A percentile compares a stretch with the other conserved stretches of the same genome.
phyloP scores from a whole-genome alignment of 2,329 filamentous ascomycete genomes.

The Cryphonectria japonica region DNA sequence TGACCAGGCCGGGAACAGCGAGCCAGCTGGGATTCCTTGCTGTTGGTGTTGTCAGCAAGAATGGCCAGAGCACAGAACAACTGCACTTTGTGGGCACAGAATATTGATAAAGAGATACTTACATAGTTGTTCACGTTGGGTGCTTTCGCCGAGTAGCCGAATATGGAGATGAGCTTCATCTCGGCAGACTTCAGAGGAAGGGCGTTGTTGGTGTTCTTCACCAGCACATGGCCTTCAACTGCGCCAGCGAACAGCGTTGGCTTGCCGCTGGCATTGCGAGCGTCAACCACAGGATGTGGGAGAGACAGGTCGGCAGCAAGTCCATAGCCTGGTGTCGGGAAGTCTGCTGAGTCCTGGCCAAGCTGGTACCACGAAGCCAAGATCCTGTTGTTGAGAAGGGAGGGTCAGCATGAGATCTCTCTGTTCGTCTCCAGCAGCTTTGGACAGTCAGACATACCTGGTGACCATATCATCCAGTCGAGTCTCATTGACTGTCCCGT shows the following conservation, averaged over 20 bases:
- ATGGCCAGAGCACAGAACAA: neutral
- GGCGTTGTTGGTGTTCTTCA: constrained; percentile 62
- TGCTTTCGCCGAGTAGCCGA: constrained; percentile 60
- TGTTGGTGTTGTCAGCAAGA: neutral
- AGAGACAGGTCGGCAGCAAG: constrained; percentile 53
- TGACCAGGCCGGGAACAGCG: constrained; percentile 39
- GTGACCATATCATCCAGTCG: constrained; percentile 61
- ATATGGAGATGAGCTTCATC: constrained; percentile 61
- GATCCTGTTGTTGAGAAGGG: constrained; percentile 33
- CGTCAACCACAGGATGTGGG: constrained; percentile 58
- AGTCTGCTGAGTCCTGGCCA: constrained; percentile 49
- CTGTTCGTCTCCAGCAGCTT: neutral
- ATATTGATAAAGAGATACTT: neutral
- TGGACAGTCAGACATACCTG: neutral
- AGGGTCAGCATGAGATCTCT: neutral
- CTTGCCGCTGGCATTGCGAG: constrained; percentile 49
- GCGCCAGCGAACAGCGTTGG: constrained; percentile 55
- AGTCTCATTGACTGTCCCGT: constrained; percentile 59
- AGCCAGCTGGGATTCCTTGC: constrained; percentile 31
- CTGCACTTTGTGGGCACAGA: neutral
- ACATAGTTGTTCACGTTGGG: constrained; percentile 48
- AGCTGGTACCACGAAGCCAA: constrained; percentile 62
- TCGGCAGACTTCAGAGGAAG: constrained; percentile 57
- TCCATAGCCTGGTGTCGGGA: constrained; percentile 52
- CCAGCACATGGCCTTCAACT: constrained; percentile 64